A percentile compares a stretch with the other conserved stretches of the same genome.
phyloP scores from a whole-genome alignment of 1,139 yeast genomes.

The Pichia cactophila region DNA sequence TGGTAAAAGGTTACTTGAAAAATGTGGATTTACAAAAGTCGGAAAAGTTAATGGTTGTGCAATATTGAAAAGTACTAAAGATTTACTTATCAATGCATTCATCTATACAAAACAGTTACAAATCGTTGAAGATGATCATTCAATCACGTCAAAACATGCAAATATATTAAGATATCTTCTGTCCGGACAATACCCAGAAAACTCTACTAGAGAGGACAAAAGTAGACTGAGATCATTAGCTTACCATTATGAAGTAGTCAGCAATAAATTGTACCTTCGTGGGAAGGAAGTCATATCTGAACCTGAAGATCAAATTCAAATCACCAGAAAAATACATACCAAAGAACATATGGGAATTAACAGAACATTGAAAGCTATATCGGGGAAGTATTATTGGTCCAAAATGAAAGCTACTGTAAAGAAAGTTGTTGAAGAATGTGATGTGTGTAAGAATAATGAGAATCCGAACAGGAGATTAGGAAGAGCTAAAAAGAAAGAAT shows the following conservation, averaged over 20 bases:
- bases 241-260: conserved; percentile 61
- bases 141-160: conserved; percentile 55
- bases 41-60: conserved; percentile 85
- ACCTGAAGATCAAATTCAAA: conserved; percentile 62
- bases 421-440: conserved; percentile 68
- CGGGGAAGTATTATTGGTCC: conserved; percentile 85
- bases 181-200: conserved; percentile 80
- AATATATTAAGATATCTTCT: conserved; percentile 70
- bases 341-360: conserved; percentile 65
- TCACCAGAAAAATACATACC: conserved; percentile 65
- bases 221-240: conserved; percentile 78
- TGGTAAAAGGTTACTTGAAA: conserved; percentile 72
- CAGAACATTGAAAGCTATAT: conserved; percentile 68
- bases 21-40: conserved; percentile 66
- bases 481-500: not conserved
- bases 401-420: conserved; percentile 84
- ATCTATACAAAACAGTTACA: conserved; percentile 42
- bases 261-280: conserved; percentile 61
- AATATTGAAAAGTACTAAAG: conserved; percentile 66
- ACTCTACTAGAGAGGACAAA: conserved; percentile 75
- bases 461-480: conserved; percentile 21
- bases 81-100: conserved; percentile 60
- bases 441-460: conserved; percentile 71
- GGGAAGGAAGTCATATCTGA: conserved; percentile 80
- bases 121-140: conserved; percentile 26